These are phyloP conservation scores for Colletotrichum tamarilloi DNA, from an alignment of 2,329 filamentous ascomycete species.

Conservation along the genomic window DNA sequence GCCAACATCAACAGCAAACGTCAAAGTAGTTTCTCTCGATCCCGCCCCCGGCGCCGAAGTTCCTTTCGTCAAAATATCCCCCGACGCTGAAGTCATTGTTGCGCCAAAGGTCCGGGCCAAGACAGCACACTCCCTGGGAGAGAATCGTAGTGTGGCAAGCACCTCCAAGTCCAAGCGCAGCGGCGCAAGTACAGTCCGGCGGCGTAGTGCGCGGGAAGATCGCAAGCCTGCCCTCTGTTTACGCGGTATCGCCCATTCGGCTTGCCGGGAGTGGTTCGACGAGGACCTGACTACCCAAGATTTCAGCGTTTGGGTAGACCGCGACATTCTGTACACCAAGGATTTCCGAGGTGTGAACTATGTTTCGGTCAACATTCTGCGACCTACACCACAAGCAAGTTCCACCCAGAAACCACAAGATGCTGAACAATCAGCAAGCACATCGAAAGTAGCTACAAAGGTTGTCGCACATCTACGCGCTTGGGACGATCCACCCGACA, in stretches of 20 bases:
- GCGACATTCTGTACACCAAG: conserved; percentile 77
- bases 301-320: conserved; percentile 86
- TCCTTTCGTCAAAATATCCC: conserved; percentile 90
- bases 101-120: conserved; percentile 90
- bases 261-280: conserved; percentile 83
- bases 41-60: conserved; percentile 75
- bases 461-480: conserved; percentile 79
- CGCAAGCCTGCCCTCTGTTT: conserved; percentile 79
- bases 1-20: conserved; percentile 93
- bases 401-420: conserved; percentile 72
- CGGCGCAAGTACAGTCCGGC: conserved; percentile 75
- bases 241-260: conserved; percentile 77
- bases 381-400: conserved; percentile 17
- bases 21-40: conserved; percentile 84
- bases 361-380: conserved; percentile 68
- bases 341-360: conserved; percentile 81
- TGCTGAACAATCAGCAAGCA: conserved; percentile 67
- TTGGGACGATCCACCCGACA: conserved; percentile 91
- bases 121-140: conserved; percentile 71
- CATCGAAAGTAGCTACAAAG: conserved; percentile 68
- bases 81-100: conserved; percentile 96
- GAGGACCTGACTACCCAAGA: conserved; percentile 67
- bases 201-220: conserved; percentile 69
- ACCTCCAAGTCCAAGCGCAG: conserved; percentile 83
- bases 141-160: conserved; percentile 83